These are phyloP conservation scores for Acaromyces ingoldii DNA, from an alignment of 1,284 basidiomycete genomes.

Conservation along the genomic window DNA sequence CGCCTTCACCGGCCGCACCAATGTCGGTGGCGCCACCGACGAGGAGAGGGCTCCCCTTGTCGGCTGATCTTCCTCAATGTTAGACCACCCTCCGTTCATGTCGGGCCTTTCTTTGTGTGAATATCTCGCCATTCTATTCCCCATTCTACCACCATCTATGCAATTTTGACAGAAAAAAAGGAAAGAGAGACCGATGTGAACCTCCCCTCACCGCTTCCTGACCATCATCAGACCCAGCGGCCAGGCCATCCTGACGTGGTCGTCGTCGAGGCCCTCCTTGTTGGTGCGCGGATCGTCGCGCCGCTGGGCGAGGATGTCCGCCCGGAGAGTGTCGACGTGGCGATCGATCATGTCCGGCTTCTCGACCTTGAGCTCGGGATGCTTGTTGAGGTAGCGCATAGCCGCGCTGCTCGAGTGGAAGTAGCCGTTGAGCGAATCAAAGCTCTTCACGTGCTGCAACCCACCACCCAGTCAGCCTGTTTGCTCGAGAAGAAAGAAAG, in stretches of 20 bases:
- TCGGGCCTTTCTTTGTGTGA: too few relatives aligned
- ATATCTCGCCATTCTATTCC: too few relatives aligned
- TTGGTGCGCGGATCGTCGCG: not conserved
- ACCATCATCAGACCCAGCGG: constrained; percentile 13
- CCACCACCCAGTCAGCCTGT: not conserved
- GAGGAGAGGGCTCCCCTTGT: constrained; percentile 76
- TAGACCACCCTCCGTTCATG: too few relatives aligned
- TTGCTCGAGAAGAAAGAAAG: not conserved
- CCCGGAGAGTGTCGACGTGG: constrained; percentile 1
- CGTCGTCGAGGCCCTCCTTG: constrained; percentile 8
- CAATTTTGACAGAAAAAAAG: too few relatives aligned
- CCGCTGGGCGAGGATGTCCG: constrained; percentile 1
- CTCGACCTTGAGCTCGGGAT: constrained; percentile 5
- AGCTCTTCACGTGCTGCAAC: constrained; percentile 1
- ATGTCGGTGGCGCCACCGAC: constrained; percentile 54
- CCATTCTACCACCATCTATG: too few relatives aligned
- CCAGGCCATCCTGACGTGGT: constrained; percentile 12
- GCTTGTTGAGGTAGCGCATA: not conserved
- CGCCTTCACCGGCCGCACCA: constrained; percentile 56
- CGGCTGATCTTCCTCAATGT: too few relatives aligned
- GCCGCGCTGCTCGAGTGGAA: constrained; percentile 4
- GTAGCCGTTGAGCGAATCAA: constrained; percentile 5
- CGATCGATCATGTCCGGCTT: constrained; percentile 5
- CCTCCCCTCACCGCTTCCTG: too few relatives aligned
- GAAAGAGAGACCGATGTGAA: too few relatives aligned